Base-by-base conservation (phyloP, 2,329 filamentous ascomycete genomes). In the Cladosporium colombiae region DNA sequence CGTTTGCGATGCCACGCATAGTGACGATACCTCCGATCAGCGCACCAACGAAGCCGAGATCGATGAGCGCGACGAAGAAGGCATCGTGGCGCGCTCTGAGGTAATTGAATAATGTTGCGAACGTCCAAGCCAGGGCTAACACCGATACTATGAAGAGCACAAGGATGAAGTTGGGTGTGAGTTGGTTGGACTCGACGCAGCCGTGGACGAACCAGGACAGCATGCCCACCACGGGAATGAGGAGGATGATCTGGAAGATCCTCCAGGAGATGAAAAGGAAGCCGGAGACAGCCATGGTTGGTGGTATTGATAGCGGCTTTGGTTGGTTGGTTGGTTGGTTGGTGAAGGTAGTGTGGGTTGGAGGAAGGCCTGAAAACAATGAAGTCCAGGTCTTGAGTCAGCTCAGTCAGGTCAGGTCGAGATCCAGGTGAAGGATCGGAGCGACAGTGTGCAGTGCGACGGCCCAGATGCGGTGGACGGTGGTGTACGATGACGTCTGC, bases 41-140 rank as follows among this genome's bases (percentile, higher is more conserved):
- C 97, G 93, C 76, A 93, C 94, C 33, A 96, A 93, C 21, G 94
- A 98, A 76, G 93, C 94, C 53, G 93, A 97, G 80, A 72, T 89
- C 86, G 69, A 89, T 76, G 70, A 88, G 84, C 21, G 84, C 83
- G 71, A 89, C 85, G 77, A 89, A 88, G 65, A 78, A 71, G 64
- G 80, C 86, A 8, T 85, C 87, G 74, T 87, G 85, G 64, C 84
- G 81, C 57, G 86, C 86, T 68, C 84, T 84, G 21, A 82, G 78
- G 73, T 87, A 86, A 65, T 85, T 82, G 76, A 89, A 80, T 23
- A 88, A 76, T 1, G 87, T 89, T 68, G 85, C 85, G 64, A 88
- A 71, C 44, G 82, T 82, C 87, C 87, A 89, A 68, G 85, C 86
- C 66, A 83, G 79, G 56, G 83, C 87, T 46, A 89, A 80, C 7